Evolutionary conservation across 768 basidiomycete species (phyloP), one percentile per base, ranked within the genome.

Genomic region (Ephemerocybe angulata): DNA sequence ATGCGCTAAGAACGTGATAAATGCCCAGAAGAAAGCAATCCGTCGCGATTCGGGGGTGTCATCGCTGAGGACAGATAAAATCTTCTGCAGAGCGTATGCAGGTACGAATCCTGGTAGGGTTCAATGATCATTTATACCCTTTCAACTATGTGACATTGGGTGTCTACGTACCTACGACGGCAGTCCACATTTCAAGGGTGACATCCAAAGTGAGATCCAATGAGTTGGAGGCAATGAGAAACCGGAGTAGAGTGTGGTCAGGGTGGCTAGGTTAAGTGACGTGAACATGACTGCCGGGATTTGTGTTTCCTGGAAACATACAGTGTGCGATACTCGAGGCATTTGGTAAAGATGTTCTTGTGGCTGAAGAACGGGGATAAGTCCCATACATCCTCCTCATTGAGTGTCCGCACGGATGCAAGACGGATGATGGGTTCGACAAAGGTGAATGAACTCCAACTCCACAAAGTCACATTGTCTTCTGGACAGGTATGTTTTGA

Each of bases 31-130:
- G 58, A 81, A 85, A 1, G 85, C 84, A 5, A 63, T 74, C 11
- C 63, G 63, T 54, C 70, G 70, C 7, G 77, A 68, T 47, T 77
- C 71, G 2, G 72, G 67, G 11, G 74, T 70, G 52, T 77, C 67
- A 27, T 72, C 69, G 6, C 76, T 67, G 7, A 87, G 72, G 5
- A 76, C 74, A 4, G 76, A 66, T 13, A 87, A 67, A 53, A 87
- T 87, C 58, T 83, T 74, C 66, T 83, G 76, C 4, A 87, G 67
- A 1, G 85, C 83, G 65, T 83, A 88, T 2, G 84, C 75, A 17
- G 84, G 85, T 8, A 87, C 76, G 63, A 86, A 88, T 0, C 84
- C 85, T 86, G 58, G n/a, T n/a, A n/a, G n/a, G n/a, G n/a, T n/a
- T n/a, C n/a, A n/a, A n/a, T n/a, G n/a, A n/a, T n/a, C n/a, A n/a